phyloP scores from a whole-genome alignment of 176 grass and related monocot species.

The Juncus inflexus region DNA sequence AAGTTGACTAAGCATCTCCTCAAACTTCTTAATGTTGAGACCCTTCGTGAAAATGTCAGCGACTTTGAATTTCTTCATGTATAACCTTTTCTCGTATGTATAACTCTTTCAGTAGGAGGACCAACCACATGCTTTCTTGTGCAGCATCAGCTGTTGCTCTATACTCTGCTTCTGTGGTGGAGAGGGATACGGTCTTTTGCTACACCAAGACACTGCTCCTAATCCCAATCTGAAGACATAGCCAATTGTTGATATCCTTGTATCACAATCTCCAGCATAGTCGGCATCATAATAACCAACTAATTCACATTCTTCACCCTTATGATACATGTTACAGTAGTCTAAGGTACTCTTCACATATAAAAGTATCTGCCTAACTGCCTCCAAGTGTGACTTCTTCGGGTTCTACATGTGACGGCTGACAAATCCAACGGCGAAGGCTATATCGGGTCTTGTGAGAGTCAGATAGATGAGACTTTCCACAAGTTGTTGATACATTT shows the following conservation, averaged over 20 bases:
- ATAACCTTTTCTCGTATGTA: slow-evolving; percentile 13
- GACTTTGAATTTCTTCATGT: slow-evolving; percentile 10
- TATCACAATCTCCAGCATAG: no score
- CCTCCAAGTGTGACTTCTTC: slow-evolving; percentile 13
- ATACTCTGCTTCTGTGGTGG: neutral
- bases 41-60: slow-evolving; percentile 6
- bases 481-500: slow-evolving; percentile 2
- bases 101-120: no score
- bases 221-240: no score
- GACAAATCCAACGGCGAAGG: neutral
- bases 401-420: slow-evolving; percentile 16
- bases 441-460: neutral
- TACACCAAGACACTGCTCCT: no score
- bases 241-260: no score
- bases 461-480: slow-evolving; percentile 10
- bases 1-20: neutral
- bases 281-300: neutral
- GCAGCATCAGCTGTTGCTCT: neutral
- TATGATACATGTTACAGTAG: slow-evolving; percentile 10
- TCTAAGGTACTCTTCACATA: slow-evolving; percentile 12
- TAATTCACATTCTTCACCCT: neutral
- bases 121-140: no score
- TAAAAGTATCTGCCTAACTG: neutral
- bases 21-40: neutral
- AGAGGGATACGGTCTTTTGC: slow-evolving; percentile 3